These are phyloP conservation scores for Tremella fuciformis DNA, from an alignment of 768 basidiomycete genomes.

Conservation along the genomic window DNA sequence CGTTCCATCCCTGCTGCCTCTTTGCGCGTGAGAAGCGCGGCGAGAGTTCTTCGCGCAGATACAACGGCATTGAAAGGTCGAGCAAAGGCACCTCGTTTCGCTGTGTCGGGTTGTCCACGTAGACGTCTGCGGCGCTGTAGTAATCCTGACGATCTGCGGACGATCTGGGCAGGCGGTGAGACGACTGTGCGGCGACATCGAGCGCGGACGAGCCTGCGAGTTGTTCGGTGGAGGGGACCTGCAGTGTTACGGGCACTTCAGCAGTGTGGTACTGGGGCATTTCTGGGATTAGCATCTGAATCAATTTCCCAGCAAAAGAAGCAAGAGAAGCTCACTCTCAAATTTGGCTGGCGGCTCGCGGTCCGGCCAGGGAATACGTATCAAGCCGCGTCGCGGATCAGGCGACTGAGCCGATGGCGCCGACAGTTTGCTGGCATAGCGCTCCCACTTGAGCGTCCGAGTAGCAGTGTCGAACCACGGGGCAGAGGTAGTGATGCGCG, in stretches of 20 bases:
- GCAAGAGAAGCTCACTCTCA: too few species aligned
- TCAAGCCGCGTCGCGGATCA: conserved; percentile 21
- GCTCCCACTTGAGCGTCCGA: conserved; percentile 31
- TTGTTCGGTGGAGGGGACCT: too few species aligned
- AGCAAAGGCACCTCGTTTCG: conserved; percentile 11
- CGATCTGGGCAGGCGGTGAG: too few species aligned
- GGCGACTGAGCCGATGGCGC: conserved; percentile 17
- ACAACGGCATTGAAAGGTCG: conserved; percentile 46
- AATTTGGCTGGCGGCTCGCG: too few species aligned
- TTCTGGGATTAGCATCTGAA: too few species aligned
- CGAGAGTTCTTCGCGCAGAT: conserved; percentile 47
- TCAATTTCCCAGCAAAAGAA: too few species aligned
- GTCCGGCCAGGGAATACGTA: conserved; percentile 37
- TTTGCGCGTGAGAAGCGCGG: conserved; percentile 45
- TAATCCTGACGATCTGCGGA: conserved; percentile 15
- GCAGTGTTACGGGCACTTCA: too few species aligned
- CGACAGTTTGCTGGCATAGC: conserved; percentile 39
- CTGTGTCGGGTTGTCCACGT: conserved; percentile 8
- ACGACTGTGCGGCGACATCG: too few species aligned
- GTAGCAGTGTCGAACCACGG: conserved; percentile 33
- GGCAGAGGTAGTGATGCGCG: conserved; percentile 35
- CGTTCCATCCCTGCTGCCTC: conserved; percentile 36
- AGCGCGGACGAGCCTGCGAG: too few species aligned
- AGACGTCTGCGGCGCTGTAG: conserved; percentile 22
- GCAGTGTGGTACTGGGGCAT: too few species aligned